Evolutionary conservation across 192 early-diverging fungal genomes (phyloP).

Genomic region (Physocladia obscura): DNA sequence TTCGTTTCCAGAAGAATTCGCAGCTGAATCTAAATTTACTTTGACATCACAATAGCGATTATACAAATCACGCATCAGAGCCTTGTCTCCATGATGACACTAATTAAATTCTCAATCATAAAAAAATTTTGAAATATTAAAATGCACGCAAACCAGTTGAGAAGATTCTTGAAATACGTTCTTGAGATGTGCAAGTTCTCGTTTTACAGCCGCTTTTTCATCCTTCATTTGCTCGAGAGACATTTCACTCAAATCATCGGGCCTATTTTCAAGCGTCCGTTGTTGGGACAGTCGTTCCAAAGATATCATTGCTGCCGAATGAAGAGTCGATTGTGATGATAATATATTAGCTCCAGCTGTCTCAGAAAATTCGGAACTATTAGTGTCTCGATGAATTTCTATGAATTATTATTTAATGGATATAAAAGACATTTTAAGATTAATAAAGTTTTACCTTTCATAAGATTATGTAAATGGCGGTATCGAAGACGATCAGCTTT

Average conservation of each 20-base stretch:
- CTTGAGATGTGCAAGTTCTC: constrained; percentile 25
- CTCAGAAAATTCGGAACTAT: not conserved
- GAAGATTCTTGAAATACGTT: constrained; percentile 16
- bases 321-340: constrained; percentile 2
- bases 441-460: constrained; percentile 11
- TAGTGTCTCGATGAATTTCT: not conserved
- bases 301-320: constrained; percentile 1
- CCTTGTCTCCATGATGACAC: constrained; percentile 19
- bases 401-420: not conserved
- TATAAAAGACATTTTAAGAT: no score
- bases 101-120: no score
- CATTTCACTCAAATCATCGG: constrained; percentile 26
- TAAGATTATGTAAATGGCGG: constrained; percentile 7
- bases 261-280: constrained; percentile 11
- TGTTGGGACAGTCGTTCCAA: constrained; percentile 13
- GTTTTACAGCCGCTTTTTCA: constrained; percentile 30
- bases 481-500: constrained; percentile 23
- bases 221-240: constrained; percentile 17
- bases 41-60: constrained; percentile 34
- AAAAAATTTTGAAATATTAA: not conserved
- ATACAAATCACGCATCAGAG: constrained; percentile 34
- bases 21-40: not conserved
- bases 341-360: not conserved
- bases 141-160: not conserved
- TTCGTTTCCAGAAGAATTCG: no score